A percentile compares a stretch with the other conserved stretches of the same genome.
phyloP scores from a whole-genome alignment of 495 filamentous ascomycete species.

The Penicillium riverlandense region DNA sequence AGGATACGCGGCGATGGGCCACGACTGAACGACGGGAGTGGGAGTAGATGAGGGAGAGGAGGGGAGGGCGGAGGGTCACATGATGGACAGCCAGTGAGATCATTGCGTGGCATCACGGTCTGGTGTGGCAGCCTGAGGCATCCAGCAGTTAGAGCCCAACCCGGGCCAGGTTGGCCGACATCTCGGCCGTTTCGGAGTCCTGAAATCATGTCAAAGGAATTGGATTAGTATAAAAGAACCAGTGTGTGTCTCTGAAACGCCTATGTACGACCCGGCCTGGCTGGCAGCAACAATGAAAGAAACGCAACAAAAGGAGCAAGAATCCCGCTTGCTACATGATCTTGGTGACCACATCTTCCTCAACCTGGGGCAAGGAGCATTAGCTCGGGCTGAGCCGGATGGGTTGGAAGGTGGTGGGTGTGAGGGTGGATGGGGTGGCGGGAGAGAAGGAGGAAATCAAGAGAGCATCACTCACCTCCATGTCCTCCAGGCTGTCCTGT shows the following conservation, averaged over 20 bases:
- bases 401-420: too few species aligned
- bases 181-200: conserved; percentile 18
- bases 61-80: conserved; percentile 25
- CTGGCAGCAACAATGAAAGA: conserved; percentile 9
- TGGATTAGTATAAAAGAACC: conserved; percentile 32
- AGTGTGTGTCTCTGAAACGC: conserved; percentile 10
- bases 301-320: conserved; percentile 19
- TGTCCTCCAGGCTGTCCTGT: conserved; percentile 91
- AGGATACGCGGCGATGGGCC: conserved; percentile 2
- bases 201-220: conserved; percentile 12
- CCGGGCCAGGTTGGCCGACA: conserved; percentile 20
- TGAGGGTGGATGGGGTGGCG: not conserved
- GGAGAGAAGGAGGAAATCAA: not conserved
- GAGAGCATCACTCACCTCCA: conserved; percentile 72
- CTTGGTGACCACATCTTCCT: conserved; percentile 88
- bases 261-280: conserved; percentile 20
- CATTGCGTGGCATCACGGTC: conserved; percentile 33
- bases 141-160: conserved; percentile 16
- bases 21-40: conserved; percentile 5
- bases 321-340: conserved; percentile 62
- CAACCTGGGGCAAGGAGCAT: conserved; percentile 65
- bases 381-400: conserved; percentile 39
- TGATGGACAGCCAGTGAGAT: conserved; percentile 37
- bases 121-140: conserved; percentile 14
- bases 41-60: conserved; percentile 10